Base-by-base conservation (phyloP, 352 stramenopile genomes). In the Globisporangium cederbergense region DNA sequence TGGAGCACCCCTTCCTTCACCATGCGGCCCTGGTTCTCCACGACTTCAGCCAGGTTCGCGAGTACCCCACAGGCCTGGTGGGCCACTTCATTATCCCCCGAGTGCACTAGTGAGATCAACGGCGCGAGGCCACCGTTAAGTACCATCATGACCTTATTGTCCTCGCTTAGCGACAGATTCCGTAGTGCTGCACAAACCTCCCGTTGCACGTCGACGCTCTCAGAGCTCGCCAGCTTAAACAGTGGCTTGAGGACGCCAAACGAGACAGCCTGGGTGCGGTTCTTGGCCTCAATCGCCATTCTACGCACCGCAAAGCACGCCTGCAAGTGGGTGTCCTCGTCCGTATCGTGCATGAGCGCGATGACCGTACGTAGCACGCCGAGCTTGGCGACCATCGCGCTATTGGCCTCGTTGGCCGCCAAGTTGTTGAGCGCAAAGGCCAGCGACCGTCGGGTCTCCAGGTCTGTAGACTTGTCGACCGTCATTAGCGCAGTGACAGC, bases 361-460 rank as follows among this genome's bases (percentile, higher is more conserved):
- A 97, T 86, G 42, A 98, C 76, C 5, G 89, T 87, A 57, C 88
- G 75, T 50, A 97, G 45, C 38, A 97, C 79, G 58, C 90, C 90
- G 64, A 97, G 68, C 56, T 96, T 97, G 50, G 89, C 91, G 65
- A 91, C 89, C 57, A 81, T 74, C 0, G 75, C 64, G 69, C 94
- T 93, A 71, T 98, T 98, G 10, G 78, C 81, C 66, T 98, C 85
- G 66, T 97, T 96, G 11, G 78, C 82, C 3, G 93, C 96, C 55
- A 97, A 75, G 77, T 98, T 98, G 65, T 98, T 97, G 32, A 99
- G 81, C 36, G 94, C 93, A 76, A 99, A 99, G 16, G 95, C 91
- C 6, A 97, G 77, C 22, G 90, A 86, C 4, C 96, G 89, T 4
- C 93, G 80, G 22, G 96, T 98, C 68, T 98, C 91, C 32, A 98